Evolutionary conservation across 495 filamentous ascomycete genomes (phyloP), one percentile per base, ranked within the genome.

Genomic region (Penicillium riverlandense): DNA sequence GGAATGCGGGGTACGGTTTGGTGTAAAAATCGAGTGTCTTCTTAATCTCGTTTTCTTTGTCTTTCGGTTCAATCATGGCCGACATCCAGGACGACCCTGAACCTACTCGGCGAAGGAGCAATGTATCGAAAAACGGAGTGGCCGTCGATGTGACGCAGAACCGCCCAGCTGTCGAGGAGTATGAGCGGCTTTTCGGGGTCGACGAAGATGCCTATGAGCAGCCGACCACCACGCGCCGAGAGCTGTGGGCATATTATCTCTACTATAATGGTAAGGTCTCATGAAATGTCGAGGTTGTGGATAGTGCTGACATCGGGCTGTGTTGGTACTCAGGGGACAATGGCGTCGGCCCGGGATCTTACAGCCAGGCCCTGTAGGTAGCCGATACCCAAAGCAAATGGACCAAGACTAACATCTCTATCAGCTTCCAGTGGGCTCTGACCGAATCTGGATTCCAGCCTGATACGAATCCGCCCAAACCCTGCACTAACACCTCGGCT

Each of bases 201-300:
- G 60, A 64, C 37, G 66, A 65, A 43, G 66, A 69, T 38, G 52
- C 60, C 6, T 61, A 59, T 45, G 60, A 63, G 12, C 66, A 71
- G 40, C 71, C 71, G 6, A 72, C 67, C 9, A 75, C 71, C 11
- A 71, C 66, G 0, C 54, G 67, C 22, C 69, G 55, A 43, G 71
- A 75, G 42, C 51, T 75, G 1, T 75, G 70, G 71, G 65, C 69
- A 2, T 75, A 75, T 41, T 75, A 75, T 47, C 66, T 75, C 11
- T 70, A 73, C 40, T 67, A 67, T 38, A 67, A 75, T 39, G 71
- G 67, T 58, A 41, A 37, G 31, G 14, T 7, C 29, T 10, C 6
- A 38, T 29, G 7, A 29, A 27, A 22, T 37, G 9, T 12, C 22
- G 41, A 10, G 11, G 31, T 3, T 7, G 32, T 34, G n/a, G n/a